Percentiles rank a stretch among this genome's conserved stretches.
These are phyloP conservation scores for Globisporangium paroecandrum DNA, from an alignment of 352 stramenopile species.

Conservation along the genomic window DNA sequence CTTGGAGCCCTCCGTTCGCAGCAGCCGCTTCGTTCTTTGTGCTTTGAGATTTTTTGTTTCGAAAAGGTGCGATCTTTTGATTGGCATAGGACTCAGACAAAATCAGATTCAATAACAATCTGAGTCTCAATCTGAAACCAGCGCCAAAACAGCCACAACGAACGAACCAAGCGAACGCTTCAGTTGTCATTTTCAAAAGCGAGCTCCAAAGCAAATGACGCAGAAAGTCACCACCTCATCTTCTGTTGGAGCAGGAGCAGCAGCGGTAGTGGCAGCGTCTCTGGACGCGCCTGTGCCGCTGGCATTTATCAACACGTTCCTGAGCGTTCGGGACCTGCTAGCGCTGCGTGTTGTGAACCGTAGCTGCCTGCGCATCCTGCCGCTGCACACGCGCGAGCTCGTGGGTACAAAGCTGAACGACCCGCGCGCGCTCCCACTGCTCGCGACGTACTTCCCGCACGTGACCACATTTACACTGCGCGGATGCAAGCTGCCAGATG, in stretches of 20 bases:
- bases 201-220: background rate
- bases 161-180: background rate
- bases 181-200: background rate
- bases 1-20: background rate
- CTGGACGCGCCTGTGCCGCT: constrained; percentile 13
- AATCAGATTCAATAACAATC: background rate
- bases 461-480: constrained; percentile 8
- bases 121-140: background rate
- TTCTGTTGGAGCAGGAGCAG: background rate
- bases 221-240: background rate
- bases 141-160: too few species aligned
- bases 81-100: background rate
- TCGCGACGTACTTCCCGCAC: constrained; percentile 14
- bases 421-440: constrained; percentile 5
- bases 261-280: too few species aligned
- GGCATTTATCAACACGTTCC: constrained; percentile 5
- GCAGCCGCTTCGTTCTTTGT: background rate
- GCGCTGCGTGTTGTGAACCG: constrained; percentile 7
- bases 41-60: background rate
- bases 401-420: constrained; percentile 7
- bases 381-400: constrained; percentile 12
- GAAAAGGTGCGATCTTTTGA: constrained; percentile 9
- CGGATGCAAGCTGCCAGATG: constrained; percentile 1
- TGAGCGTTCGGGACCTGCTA: constrained; percentile 7
- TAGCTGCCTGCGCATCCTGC: constrained; percentile 8